Base-by-base conservation (phyloP, 2,329 filamentous ascomycete species). In the Didymella sp. region DNA sequence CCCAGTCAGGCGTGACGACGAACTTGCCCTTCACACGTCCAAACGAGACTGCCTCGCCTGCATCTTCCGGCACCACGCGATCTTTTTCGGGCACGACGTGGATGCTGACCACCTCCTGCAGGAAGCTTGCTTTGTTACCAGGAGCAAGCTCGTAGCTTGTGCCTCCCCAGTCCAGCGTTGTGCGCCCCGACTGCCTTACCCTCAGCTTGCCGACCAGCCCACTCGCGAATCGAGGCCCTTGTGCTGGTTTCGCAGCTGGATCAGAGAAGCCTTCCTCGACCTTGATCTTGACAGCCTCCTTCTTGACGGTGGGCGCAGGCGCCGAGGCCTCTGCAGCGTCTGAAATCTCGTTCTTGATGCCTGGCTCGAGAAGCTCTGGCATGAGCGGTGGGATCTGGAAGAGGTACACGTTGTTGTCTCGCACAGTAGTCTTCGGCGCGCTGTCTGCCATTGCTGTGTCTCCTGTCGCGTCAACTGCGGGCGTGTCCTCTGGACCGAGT, bases 21-120 rank as follows among this genome's bases (percentile, higher is more conserved):
- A 88, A 87, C 73, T 87, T 88, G 51, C 84, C 84, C 71, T 82
- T 84, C n/a, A 88, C 78, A 65, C 86, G 81, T 8, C 85, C 86
- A 77, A 88, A 83, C 2, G 81, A 81, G 73, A 81, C 82, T 33
- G 82, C 80, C 53, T 78, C 77, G 1, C 79, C 80, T 13, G 72
- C 74, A 41, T 73, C 71, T 15, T 74, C 72, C 6, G 63, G 61
- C 6, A 64, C 68, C 28, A 71, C 64, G 40, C 78, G 74, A 17
- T 78, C 72, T 17, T 72, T 72, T 19, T 73, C 71, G 1, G 63
- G 68, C 3, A 66, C 61, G 7, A 73, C 64, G n/a, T 70, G 57
- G 7, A 72, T 57, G 22, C 63, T 69, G 22, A 87, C 76, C 0
- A 85, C 82, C 68, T 88, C 86, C 72, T 89, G 85, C 56, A 87